Conservation (phyloP, 202 grass and related monocot species). For the Alloteropsis angusta region DNA sequence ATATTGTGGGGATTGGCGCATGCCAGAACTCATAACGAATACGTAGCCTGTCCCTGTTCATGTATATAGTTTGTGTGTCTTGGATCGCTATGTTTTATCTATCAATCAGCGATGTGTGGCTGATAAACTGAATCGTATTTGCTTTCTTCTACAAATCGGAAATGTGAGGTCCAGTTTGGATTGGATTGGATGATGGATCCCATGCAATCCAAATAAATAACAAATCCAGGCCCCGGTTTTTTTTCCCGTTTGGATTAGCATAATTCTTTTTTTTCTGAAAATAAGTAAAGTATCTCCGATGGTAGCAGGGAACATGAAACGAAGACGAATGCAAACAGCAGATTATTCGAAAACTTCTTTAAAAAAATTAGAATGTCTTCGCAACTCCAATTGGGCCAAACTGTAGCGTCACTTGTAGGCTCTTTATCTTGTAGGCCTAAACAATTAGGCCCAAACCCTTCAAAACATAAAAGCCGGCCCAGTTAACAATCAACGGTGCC, state of each 20-base stretch:
- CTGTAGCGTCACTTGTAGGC: background rate
- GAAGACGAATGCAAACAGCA: background rate
- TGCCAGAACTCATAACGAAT: background rate
- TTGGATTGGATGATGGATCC: background rate
- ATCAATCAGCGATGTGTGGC: background rate
- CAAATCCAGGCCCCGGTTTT: background rate
- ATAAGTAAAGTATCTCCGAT: background rate
- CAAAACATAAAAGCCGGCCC: background rate
- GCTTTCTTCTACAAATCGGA: background rate
- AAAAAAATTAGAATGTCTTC: background rate
- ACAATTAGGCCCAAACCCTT: background rate
- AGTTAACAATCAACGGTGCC: background rate
- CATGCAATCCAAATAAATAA: background rate
- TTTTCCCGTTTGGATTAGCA: background rate
- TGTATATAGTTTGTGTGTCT: background rate
- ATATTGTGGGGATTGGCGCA: background rate
- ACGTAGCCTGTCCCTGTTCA: background rate
- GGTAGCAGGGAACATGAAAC: background rate
- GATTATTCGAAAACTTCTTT: background rate
- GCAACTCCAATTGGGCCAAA: background rate
- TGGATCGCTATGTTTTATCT: background rate
- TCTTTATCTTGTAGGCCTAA: background rate
- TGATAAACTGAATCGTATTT: background rate
- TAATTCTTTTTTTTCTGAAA: background rate
- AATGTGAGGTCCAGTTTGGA: background rate